These are phyloP conservation scores for Xerocomus spinulosus DNA, from an alignment of 768 basidiomycete genomes.

Conservation along the genomic window DNA sequence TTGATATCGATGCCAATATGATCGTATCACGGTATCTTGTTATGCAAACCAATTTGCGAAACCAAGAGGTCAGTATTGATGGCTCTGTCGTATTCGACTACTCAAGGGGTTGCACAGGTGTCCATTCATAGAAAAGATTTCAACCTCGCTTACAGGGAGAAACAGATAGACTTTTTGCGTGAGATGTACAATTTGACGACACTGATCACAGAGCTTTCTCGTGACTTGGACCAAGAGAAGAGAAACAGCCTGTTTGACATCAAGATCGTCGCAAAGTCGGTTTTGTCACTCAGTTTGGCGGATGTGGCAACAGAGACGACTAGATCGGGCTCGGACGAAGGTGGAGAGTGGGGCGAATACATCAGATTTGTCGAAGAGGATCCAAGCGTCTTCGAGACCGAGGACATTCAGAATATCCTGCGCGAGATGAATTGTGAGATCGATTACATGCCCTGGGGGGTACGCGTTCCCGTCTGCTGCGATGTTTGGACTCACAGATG, in stretches of 20 bases:
- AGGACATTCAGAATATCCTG: background rate
- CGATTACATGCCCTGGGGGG: background rate
- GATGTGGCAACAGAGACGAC: background rate
- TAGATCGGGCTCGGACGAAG: no score
- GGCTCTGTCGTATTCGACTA: no score
- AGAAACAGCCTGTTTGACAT: background rate
- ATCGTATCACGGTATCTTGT: slow-evolving; percentile 4
- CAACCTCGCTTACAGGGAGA: no score
- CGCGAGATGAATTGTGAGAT: background rate
- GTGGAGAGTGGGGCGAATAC: no score
- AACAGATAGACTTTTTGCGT: slow-evolving; percentile 6
- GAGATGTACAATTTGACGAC: slow-evolving; percentile 13
- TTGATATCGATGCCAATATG: slow-evolving; percentile 5
- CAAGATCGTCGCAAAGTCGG: background rate
- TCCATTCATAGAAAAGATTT: no score
- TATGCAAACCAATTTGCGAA: no score
- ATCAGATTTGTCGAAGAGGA: no score
- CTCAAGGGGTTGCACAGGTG: no score
- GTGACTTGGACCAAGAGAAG: background rate
- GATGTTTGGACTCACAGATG: no score
- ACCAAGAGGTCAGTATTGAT: no score
- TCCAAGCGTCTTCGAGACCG: background rate
- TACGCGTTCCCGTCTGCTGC: background rate
- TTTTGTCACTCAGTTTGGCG: background rate
- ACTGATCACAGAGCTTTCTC: background rate